phyloP scores from a whole-genome alignment of 257 asterid genomes.

The Jacaranda mimosifolia region DNA sequence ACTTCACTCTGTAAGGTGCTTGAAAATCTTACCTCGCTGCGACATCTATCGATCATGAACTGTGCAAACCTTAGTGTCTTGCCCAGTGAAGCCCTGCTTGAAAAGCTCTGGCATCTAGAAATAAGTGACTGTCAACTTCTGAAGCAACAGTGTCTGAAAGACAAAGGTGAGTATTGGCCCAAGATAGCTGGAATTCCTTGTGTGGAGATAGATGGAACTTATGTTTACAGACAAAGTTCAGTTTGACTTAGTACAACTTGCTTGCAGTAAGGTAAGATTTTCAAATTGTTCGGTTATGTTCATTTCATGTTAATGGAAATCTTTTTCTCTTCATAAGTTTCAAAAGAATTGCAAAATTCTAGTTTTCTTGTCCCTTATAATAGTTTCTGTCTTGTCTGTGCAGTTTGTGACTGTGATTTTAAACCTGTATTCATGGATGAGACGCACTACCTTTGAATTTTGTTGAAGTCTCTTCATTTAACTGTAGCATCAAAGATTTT shows the following conservation, averaged over 20 bases:
- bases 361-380: background rate
- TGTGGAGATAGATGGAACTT: constrained; percentile 64
- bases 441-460: background rate
- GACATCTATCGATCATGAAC: constrained; percentile 66
- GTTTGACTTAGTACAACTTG: constrained; percentile 24
- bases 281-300: background rate
- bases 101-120: constrained; percentile 71
- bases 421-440: background rate
- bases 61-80: constrained; percentile 55
- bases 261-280: constrained; percentile 34
- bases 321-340: background rate
- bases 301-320: background rate
- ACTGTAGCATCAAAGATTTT: background rate
- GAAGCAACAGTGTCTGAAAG: constrained; percentile 53
- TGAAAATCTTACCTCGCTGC: constrained; percentile 51
- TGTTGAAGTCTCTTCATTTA: background rate
- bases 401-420: background rate
- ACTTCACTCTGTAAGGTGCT: constrained; percentile 61
- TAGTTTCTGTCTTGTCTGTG: background rate
- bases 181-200: constrained; percentile 75
- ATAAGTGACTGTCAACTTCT: constrained; percentile 61
- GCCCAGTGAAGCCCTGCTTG: constrained; percentile 60
- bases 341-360: background rate
- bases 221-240: constrained; percentile 45
- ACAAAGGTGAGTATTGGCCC: constrained; percentile 66